Evolutionary conservation across 345 rosid species (phyloP), one percentile per base, ranked within the genome.

Genomic region (Erucastrum elatum): DNA sequence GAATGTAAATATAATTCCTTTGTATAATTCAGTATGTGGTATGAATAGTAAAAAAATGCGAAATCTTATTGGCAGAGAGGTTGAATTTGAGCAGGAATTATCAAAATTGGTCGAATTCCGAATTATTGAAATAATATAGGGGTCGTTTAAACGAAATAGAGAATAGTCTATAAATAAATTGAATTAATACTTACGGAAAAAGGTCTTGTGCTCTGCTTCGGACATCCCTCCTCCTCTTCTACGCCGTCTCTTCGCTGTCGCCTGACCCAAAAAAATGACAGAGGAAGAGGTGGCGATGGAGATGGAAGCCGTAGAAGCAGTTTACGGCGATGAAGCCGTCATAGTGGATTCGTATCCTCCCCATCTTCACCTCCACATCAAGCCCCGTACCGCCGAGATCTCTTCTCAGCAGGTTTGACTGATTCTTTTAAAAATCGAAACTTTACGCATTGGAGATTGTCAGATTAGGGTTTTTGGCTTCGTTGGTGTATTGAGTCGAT

Each of bases 321-420:
- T 94, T 33, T 92, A 89, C 55, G 91, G 88, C 4, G 91, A 88
- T 41, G 94, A 94, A 30, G 90, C 92, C 80, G 77, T 81, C 6
- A 85, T 92, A 62, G 41, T 92, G 21, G 82, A 86, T 70, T 80
- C 87, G 1, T 84, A 77, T 71, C 97, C 98, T 77, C 98, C 94
- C 29, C 85, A 82, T 78, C 84, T 91, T 73, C 91, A 78, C 55
- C 82, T 94, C 77, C 88, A 70, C 68, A 77, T 89, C 82, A 88
- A 82, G 84, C 97, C 98, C 64, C 91, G 98, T 55, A 94, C 96
- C 8, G 96, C 94, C 78, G 94, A 92, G 79, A 81, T 92, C 84
- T 90, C 97, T 63, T 94, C 97, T 17, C 94, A 90, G 49, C 97
- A 90, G 98, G 98, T 60, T 2, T 53, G 16, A n/a, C 17, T 34